These are phyloP conservation scores for Hippophae gyantsensis DNA, from an alignment of 306 rosid genomes.

Conservation along the genomic window DNA sequence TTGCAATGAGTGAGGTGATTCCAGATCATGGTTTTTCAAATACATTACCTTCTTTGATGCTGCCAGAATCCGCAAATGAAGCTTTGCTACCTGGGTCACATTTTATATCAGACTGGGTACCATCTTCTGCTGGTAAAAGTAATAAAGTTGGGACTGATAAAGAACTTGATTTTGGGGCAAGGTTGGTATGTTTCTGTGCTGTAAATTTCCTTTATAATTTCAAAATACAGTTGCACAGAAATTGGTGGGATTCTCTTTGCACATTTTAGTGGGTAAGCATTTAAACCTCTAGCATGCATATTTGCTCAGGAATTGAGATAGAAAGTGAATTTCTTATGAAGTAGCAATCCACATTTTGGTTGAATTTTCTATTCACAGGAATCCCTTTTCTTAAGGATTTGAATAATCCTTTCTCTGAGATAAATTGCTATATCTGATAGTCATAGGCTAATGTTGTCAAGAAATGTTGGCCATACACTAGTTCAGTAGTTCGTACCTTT, in stretches of 20 bases:
- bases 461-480: no score
- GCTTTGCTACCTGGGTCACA: conserved; percentile 48
- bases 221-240: conserved; percentile 4
- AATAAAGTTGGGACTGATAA: conserved; percentile 34
- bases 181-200: conserved; percentile 42
- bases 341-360: no score
- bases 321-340: no score
- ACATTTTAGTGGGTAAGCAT: neutral
- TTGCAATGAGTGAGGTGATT: conserved; percentile 19
- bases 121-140: conserved; percentile 27
- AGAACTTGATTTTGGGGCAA: conserved; percentile 86
- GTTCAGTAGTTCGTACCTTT: no score
- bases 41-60: conserved; percentile 26
- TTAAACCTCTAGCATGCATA: neutral
- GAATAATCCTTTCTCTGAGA: no score
- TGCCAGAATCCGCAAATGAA: conserved; percentile 36
- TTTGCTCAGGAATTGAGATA: neutral
- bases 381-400: no score
- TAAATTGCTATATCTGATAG: no score
- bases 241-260: neutral
- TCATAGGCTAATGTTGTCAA: no score
- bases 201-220: conserved; percentile 9
- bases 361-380: no score
- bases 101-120: conserved; percentile 86
- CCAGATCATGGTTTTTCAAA: conserved; percentile 27